Evolutionary conservation across 768 basidiomycete species (phyloP).

Genomic region (Suillus paluster): DNA sequence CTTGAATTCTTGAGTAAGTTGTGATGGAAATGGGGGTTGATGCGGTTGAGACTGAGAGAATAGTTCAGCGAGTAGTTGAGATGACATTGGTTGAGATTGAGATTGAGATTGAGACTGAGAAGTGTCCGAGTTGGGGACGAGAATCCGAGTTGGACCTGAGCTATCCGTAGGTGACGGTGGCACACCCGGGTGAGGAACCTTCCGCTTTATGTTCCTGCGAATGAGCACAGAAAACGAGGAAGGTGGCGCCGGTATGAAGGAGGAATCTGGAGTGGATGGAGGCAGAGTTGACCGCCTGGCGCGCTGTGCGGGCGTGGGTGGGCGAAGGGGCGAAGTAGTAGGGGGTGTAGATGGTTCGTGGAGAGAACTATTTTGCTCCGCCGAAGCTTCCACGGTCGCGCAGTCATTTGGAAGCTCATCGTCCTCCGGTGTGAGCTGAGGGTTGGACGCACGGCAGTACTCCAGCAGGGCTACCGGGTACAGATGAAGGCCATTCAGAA

Average conservation of each 20-base stretch:
- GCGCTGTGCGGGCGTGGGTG: conserved; percentile 36
- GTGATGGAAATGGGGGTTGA: conserved; percentile 18
- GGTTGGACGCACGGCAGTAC: background rate
- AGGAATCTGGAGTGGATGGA: conserved; percentile 8
- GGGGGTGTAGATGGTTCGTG: conserved; percentile 8
- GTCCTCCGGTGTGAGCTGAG: conserved; percentile 7
- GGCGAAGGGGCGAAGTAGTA: conserved; percentile 22
- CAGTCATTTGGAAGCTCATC: conserved; percentile 5
- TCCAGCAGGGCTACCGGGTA: conserved; percentile 21
- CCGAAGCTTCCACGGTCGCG: conserved; percentile 18
- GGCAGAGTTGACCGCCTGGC: conserved; percentile 11
- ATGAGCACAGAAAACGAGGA: conserved; percentile 17
- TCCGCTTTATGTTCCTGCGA: conserved; percentile 42
- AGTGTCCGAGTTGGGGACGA: conserved; percentile 61
- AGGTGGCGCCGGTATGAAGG: conserved; percentile 12
- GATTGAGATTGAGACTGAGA: conserved; percentile 42
- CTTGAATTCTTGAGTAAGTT: conserved; percentile 25
- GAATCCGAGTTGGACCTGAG: conserved; percentile 45
- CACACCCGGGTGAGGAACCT: conserved; percentile 48
- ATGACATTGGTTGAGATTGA: conserved; percentile 25
- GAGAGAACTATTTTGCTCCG: conserved; percentile 10
- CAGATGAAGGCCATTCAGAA: conserved; percentile 34
- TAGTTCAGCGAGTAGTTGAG: no score
- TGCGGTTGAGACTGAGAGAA: conserved; percentile 13
- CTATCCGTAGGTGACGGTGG: conserved; percentile 38